Evolutionary conservation across 192 early-diverging fungal species (phyloP).

Genomic region (Entophlyctis luteolus): DNA sequence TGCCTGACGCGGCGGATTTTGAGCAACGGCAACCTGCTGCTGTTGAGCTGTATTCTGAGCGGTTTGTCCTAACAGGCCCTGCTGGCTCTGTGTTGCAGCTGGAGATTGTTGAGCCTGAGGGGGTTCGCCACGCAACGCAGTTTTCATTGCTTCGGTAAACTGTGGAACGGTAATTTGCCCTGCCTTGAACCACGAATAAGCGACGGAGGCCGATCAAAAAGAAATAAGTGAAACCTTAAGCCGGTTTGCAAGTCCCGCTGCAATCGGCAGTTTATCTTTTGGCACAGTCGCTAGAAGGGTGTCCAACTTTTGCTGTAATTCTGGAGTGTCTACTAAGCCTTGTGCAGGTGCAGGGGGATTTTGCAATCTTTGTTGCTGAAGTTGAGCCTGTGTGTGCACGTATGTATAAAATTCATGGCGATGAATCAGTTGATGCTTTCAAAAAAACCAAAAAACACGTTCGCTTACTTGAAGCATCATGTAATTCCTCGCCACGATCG

Average conservation of each 20-base stretch:
- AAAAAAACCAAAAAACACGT: too few relatives aligned
- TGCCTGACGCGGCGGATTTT: background rate
- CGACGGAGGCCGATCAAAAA: background rate
- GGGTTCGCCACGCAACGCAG: background rate
- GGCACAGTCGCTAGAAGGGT: constrained; percentile 2
- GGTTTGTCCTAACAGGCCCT: background rate
- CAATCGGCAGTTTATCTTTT: constrained; percentile 10
- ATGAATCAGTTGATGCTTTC: background rate
- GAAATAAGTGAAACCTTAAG: constrained; percentile 2
- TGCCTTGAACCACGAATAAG: background rate
- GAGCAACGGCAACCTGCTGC: background rate
- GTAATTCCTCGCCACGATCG: too few relatives aligned
- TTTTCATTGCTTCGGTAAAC: constrained; percentile 17
- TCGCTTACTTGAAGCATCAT: too few relatives aligned
- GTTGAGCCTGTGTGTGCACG: background rate
- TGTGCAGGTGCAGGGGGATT: background rate
- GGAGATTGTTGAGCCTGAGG: background rate
- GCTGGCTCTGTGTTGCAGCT: background rate
- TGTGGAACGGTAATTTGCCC: constrained; percentile 4
- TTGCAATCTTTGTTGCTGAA: background rate
- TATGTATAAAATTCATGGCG: background rate
- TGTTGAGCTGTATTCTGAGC: background rate
- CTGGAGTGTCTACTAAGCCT: background rate
- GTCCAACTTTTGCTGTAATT: constrained; percentile 5
- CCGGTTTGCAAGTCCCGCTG: background rate